phyloP scores from a whole-genome alignment of 345 rosid genomes.

The Eucalyptus virginea region DNA sequence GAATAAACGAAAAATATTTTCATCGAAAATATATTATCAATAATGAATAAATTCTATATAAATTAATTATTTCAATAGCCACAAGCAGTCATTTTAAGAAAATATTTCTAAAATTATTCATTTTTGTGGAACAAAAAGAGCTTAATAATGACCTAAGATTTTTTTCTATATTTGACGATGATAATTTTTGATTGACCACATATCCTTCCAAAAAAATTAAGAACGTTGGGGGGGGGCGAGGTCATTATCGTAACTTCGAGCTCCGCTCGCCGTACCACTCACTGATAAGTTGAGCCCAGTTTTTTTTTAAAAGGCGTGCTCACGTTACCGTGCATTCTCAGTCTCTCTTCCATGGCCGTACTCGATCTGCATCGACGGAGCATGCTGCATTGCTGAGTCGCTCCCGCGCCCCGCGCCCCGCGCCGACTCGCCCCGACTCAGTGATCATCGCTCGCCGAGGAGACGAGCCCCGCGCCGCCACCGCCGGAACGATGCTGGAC shows the following conservation, averaged over 20 bases:
- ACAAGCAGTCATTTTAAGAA: background rate
- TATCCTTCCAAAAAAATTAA: background rate
- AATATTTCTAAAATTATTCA: too few relatives aligned
- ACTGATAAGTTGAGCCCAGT: background rate
- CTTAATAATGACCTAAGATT: background rate
- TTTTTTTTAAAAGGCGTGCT: background rate
- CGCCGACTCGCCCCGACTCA: background rate
- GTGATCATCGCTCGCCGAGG: background rate
- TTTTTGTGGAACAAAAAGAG: too few relatives aligned
- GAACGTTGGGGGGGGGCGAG: background rate
- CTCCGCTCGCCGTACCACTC: background rate
- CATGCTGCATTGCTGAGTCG: background rate
- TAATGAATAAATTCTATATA: too few relatives aligned
- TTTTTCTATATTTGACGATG: background rate
- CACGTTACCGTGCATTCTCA: background rate
- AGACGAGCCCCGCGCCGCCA: background rate
- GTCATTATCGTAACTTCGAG: background rate
- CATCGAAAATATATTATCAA: too few relatives aligned
- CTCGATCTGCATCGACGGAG: background rate
- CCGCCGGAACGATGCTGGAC: constrained; percentile 57
- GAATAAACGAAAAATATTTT: too few relatives aligned
- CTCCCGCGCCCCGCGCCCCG: too few relatives aligned
- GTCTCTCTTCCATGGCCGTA: background rate
- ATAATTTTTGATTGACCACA: background rate
- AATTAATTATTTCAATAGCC: too few relatives aligned